Base-by-base conservation (phyloP, 1,139 yeast genomes). In the Candida sojae region DNA sequence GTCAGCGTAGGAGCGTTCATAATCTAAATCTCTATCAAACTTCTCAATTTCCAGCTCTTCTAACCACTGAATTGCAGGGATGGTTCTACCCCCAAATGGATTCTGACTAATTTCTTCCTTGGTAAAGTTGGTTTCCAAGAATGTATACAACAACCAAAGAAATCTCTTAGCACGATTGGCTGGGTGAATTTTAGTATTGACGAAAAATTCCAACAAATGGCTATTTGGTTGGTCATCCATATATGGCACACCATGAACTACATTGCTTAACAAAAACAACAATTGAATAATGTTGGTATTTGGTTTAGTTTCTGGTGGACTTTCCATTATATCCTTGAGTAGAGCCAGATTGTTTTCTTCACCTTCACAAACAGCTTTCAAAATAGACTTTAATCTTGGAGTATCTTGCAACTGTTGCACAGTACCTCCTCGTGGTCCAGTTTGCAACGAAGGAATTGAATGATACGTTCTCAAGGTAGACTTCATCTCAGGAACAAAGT, bases 401-500 rank as follows among this genome's bases (percentile, higher is more conserved):
- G 98, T 95, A 64, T 93, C 99, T 67, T 93, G 98, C 39, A 93
- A 73, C 48, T 91, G 95, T 62, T 88, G 89, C 43, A 84, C 76
- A 8, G 70, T 67, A 0, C 75, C 77, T 40, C 73, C 64, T 46
- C 68, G 68, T 10, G 86, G 81, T 53, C 80, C 82, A 2, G 86
- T 83, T 63, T 93, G 98, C 46, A 93, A 73, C 6, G 92, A 83
- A 0, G 99, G 99, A 35, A 93, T 89, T 11, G 96, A 88, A 66
- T 92, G 97, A 62, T 88, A 93, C 0, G 97, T 92, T 58, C 98
- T 76, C 56, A 92, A 75, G 53, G 92, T 93, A 0, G 97, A 90
- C 56, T 91, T 86, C 98, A 92, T 92, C 62, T 91, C 97, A n/a
- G 96, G 91, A 48, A 90, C 96, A 63, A 92, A 93, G 66, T 92